Conservation (phyloP, 2,329 filamentous ascomycete genomes). For the Ceratocystis alfenasii region DNA sequence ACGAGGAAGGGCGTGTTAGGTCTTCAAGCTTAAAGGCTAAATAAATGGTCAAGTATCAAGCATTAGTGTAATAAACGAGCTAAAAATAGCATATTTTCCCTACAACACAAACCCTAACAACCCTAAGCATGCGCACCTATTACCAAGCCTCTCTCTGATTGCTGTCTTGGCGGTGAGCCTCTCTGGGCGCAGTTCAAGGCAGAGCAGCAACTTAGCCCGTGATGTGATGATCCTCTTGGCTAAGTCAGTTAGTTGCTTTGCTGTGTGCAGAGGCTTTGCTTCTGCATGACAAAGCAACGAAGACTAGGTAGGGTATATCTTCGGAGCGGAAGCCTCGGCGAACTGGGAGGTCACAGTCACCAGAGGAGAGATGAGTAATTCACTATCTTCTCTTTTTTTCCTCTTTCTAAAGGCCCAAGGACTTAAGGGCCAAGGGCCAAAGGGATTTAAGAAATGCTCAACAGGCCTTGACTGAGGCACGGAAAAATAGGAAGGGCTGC, state of each 20-base stretch:
- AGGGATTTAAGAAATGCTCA: neutral
- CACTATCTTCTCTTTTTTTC: no score
- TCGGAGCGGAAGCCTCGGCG: neutral
- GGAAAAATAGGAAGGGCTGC: neutral
- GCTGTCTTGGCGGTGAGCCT: no score
- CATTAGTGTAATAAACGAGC: neutral
- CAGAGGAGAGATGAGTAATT: no score
- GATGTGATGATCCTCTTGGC: no score
- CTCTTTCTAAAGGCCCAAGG: no score
- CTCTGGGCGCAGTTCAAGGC: no score
- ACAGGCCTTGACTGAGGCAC: no score
- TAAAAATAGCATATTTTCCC: neutral
- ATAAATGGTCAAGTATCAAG: neutral
- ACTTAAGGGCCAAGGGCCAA: neutral
- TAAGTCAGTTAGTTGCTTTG: no score
- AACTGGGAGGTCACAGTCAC: neutral
- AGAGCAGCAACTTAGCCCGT: no score
- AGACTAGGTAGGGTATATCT: neutral
- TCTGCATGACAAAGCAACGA: no score
- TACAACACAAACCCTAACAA: neutral
- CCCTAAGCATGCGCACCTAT: neutral
- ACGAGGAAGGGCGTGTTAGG: neutral
- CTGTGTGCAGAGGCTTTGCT: no score
- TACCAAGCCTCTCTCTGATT: neutral
- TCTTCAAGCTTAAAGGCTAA: slow-evolving; percentile 5